A percentile compares a stretch with the other conserved stretches of the same genome.
These are phyloP conservation scores for Erythrobasidium hasegawianum DNA, from an alignment of 1,284 basidiomycete genomes.

Conservation along the genomic window DNA sequence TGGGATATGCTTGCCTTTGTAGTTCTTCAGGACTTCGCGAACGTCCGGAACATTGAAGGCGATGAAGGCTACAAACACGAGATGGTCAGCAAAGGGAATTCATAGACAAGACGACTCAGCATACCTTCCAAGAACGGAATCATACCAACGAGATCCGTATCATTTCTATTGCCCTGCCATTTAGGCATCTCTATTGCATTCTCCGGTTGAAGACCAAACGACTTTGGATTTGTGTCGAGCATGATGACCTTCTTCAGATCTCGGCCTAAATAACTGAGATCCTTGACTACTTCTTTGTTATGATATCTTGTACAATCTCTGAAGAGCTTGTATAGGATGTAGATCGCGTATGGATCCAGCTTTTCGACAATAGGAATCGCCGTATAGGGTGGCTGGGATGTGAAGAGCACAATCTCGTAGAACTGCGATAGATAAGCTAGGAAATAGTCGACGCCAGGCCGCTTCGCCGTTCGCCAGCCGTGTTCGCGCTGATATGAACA, in stretches of 20 bases:
- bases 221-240: conserved; percentile 78
- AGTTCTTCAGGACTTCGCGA: conserved; percentile 77
- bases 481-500: conserved; percentile 45
- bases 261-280: conserved; percentile 86
- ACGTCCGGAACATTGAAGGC: conserved; percentile 61
- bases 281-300: conserved; percentile 62
- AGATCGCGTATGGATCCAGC: conserved; percentile 88
- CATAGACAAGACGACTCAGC: background rate
- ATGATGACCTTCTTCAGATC: conserved; percentile 86
- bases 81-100: background rate
- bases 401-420: conserved; percentile 96
- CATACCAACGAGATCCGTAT: conserved; percentile 69
- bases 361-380: conserved; percentile 87
- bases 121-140: conserved; percentile 87
- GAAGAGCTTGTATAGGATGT: conserved; percentile 83
- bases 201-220: conserved; percentile 75
- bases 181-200: conserved; percentile 80
- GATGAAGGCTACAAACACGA: conserved; percentile 33
- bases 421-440: conserved; percentile 93
- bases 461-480: conserved; percentile 55
- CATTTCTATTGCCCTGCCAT: conserved; percentile 67
- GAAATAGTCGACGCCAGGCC: conserved; percentile 97
- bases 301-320: conserved; percentile 79
- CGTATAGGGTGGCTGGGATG: conserved; percentile 82
- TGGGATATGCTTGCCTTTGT: conserved; percentile 81